Conservation (phyloP, 306 rosid species). For the Prunus mongolica region DNA sequence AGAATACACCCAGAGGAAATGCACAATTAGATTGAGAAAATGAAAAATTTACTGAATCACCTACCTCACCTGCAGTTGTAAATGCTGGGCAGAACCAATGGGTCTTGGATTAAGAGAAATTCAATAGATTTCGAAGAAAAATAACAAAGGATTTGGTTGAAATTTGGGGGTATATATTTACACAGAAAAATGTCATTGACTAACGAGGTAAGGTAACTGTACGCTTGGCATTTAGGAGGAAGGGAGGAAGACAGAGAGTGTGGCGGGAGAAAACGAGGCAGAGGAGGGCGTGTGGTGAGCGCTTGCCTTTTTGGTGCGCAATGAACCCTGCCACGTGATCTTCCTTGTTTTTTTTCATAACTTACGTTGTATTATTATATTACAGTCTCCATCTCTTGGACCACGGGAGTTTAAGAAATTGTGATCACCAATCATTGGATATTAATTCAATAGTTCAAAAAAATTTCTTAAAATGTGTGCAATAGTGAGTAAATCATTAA, state of each 20-base stretch:
- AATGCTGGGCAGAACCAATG: constrained; percentile 5
- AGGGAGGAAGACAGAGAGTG: constrained; percentile 26
- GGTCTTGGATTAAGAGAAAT: constrained; percentile 1
- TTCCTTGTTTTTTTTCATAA: background rate
- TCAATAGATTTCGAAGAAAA: background rate
- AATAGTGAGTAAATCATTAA: too few species aligned
- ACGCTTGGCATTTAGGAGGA: background rate
- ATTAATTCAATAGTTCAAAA: too few species aligned
- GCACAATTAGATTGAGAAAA: too few species aligned
- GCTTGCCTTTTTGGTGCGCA: constrained; percentile 11
- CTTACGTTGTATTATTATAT: too few species aligned
- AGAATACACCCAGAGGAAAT: background rate
- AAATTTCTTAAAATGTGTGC: too few species aligned
- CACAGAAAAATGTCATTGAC: background rate
- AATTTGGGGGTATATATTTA: constrained; percentile 9
- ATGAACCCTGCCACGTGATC: constrained; percentile 11
- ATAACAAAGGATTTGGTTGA: constrained; percentile 11
- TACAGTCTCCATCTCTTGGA: too few species aligned
- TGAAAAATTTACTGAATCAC: too few species aligned
- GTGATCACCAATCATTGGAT: too few species aligned
- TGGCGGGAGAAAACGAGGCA: constrained; percentile 43
- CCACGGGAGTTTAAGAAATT: too few species aligned
- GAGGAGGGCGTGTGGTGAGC: constrained; percentile 39
- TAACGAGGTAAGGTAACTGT: background rate
- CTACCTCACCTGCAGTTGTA: background rate